phyloP scores from a whole-genome alignment of 345 rosid species.

The Melaleuca alternifolia region DNA sequence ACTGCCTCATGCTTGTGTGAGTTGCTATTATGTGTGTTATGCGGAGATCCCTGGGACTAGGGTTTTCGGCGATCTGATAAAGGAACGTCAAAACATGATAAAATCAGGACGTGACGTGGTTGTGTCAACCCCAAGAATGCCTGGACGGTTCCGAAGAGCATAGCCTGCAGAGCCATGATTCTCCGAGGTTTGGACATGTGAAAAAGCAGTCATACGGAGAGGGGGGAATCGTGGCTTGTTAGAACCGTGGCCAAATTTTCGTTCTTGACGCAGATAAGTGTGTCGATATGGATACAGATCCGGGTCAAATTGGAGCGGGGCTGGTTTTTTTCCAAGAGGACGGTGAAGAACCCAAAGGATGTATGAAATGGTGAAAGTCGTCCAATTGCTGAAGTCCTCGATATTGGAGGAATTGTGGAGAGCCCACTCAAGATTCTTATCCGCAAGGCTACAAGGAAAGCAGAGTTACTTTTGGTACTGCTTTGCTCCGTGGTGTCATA shows the following conservation, averaged over 20 bases:
- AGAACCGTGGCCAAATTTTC: neutral
- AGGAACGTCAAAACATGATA: slow-evolving; percentile 37
- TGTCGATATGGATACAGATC: neutral
- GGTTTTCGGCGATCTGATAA: slow-evolving; percentile 60
- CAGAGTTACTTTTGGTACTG: neutral
- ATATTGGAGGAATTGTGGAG: neutral
- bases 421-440: slow-evolving; percentile 20
- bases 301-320: neutral
- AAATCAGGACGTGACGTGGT: slow-evolving; percentile 36
- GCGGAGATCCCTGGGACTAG: slow-evolving; percentile 75
- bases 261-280: neutral
- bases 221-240: neutral
- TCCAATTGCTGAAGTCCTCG: neutral
- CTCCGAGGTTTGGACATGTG: neutral
- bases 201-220: neutral
- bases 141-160: slow-evolving; percentile 15
- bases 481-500: neutral
- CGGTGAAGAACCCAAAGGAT: neutral
- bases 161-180: neutral
- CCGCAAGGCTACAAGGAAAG: slow-evolving; percentile 12
- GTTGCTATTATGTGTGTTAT: slow-evolving; percentile 90
- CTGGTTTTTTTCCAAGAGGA: neutral
- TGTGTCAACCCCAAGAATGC: slow-evolving; percentile 63
- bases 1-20: slow-evolving; percentile 88
- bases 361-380: neutral